Evolutionary conservation across 352 stramenopile species (phyloP).

Genomic region (Aphanomyces invadans): DNA sequence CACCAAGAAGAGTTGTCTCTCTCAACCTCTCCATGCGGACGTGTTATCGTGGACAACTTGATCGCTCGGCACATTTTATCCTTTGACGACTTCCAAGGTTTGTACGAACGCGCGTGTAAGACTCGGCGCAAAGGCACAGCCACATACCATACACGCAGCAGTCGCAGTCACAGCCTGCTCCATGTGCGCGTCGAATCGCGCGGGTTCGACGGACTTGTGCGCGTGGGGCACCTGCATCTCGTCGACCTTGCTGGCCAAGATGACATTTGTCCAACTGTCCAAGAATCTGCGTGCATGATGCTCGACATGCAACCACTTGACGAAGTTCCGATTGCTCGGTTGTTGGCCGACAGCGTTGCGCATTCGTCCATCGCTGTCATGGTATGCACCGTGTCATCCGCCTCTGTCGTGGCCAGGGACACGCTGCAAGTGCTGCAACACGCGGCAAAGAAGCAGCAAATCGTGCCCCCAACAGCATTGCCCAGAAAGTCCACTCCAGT

Average conservation of each 20-base stretch:
- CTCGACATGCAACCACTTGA: slow-evolving; percentile 4
- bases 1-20: slow-evolving; percentile 5
- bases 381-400: slow-evolving; percentile 2
- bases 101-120: slow-evolving; percentile 9
- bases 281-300: slow-evolving; percentile 10
- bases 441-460: neutral
- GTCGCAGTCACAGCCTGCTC: neutral
- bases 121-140: neutral
- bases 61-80: neutral
- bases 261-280: neutral
- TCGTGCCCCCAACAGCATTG: neutral
- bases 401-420: neutral
- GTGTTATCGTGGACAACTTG: neutral
- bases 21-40: neutral
- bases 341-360: slow-evolving; percentile 1
- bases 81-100: neutral
- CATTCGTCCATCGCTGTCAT: slow-evolving; percentile 5
- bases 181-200: neutral
- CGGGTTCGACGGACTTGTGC: slow-evolving; percentile 2
- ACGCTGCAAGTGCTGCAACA: slow-evolving; percentile 2
- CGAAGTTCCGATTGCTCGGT: neutral
- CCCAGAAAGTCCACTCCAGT: neutral
- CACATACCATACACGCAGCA: neutral
- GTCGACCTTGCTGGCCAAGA: slow-evolving; percentile 5
- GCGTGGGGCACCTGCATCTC: neutral